Conservation (phyloP, 495 filamentous ascomycete genomes). For the Evernia prunastri region DNA sequence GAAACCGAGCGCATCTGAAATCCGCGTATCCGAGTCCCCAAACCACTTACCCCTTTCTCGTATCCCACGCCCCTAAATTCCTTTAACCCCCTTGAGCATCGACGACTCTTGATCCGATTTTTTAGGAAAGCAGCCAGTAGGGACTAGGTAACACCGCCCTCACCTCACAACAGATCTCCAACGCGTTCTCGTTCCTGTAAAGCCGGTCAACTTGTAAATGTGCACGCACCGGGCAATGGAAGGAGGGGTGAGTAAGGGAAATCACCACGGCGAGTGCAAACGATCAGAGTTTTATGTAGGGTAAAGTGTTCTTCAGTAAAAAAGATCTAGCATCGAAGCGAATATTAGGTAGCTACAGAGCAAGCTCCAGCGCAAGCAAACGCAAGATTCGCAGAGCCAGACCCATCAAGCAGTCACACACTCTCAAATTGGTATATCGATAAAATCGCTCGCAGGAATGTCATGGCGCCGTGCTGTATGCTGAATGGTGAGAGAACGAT, state of each 20-base stretch:
- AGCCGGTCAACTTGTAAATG: background rate
- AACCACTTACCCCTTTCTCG: too few species aligned
- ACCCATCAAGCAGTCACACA: background rate
- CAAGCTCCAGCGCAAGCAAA: background rate
- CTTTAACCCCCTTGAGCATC: too few species aligned
- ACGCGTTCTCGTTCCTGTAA: background rate
- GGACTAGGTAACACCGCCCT: too few species aligned
- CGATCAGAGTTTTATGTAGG: background rate
- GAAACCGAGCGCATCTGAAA: too few species aligned
- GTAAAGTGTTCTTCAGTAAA: background rate
- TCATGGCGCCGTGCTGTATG: constrained; percentile 18
- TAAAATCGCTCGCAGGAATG: background rate
- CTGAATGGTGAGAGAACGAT: constrained; percentile 12
- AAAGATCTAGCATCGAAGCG: constrained; percentile 7
- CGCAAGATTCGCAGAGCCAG: constrained; percentile 12
- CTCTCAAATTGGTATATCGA: constrained; percentile 14
- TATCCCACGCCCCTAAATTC: too few species aligned
- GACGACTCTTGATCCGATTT: too few species aligned
- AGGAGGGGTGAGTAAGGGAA: too few species aligned
- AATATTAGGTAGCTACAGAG: constrained; percentile 15
- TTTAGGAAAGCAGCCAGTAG: too few species aligned
- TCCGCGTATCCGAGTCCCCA: too few species aligned
- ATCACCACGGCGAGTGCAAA: too few species aligned
- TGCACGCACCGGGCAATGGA: too few species aligned
- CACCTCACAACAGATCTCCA: too few species aligned